Percentiles rank a stretch among this genome's conserved stretches.
Evolutionary conservation across 2,329 filamentous ascomycete species (phyloP).

Genomic region (Apiospora rasikravindrae): DNA sequence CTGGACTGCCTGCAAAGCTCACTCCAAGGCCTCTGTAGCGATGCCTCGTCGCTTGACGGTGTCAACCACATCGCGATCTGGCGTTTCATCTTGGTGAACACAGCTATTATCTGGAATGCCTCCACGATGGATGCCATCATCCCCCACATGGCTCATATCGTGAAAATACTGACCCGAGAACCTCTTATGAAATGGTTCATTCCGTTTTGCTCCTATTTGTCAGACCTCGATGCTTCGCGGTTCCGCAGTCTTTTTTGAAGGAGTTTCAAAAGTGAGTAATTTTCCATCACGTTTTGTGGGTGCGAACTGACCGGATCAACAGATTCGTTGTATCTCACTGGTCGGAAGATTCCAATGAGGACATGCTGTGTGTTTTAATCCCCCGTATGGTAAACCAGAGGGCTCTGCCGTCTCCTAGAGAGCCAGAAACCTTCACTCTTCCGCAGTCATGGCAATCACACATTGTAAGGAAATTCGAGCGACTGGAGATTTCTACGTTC

Average conservation of each 20-base stretch:
- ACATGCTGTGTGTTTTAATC: conserved; percentile 71
- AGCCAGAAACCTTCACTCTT: conserved; percentile 60
- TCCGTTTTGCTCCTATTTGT: conserved; percentile 82
- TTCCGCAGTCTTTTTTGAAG: conserved; percentile 82
- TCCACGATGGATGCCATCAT: conserved; percentile 82
- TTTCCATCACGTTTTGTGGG: neutral
- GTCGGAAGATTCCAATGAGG: conserved; percentile 68
- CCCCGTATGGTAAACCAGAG: conserved; percentile 65
- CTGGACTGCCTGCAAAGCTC: conserved; percentile 61
- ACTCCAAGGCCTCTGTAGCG: conserved; percentile 53
- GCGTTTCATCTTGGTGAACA: conserved; percentile 61
- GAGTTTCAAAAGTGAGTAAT: conserved; percentile 75
- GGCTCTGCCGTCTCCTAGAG: conserved; percentile 58
- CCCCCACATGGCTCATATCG: conserved; percentile 69
- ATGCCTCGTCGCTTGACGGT: conserved; percentile 42
- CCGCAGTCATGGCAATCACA: conserved; percentile 75
- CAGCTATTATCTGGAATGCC: conserved; percentile 72
- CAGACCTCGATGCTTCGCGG: conserved; percentile 72
- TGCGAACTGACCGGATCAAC: conserved; percentile 25
- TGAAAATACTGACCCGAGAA: conserved; percentile 67
- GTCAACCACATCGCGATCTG: conserved; percentile 51
- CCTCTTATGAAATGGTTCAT: conserved; percentile 77
- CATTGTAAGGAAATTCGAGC: conserved; percentile 72
- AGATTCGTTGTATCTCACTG: conserved; percentile 80
- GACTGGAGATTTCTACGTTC: conserved; percentile 67